Percentiles rank a stretch among this genome's conserved stretches.
Evolutionary conservation across 768 basidiomycete species (phyloP).

Genomic region (Russula foetens): DNA sequence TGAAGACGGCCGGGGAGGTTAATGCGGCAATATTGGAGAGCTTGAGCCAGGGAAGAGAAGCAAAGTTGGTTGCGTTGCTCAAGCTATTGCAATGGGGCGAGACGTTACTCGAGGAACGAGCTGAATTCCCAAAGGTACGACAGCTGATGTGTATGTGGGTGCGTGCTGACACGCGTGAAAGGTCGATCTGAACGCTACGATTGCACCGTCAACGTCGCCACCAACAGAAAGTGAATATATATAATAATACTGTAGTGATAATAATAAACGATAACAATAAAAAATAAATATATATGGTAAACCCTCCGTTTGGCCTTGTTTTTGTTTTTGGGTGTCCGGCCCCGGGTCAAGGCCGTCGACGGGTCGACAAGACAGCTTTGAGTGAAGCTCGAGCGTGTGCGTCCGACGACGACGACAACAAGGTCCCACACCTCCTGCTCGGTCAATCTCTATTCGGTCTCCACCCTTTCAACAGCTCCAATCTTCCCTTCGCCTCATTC

Average conservation of each 20-base stretch:
- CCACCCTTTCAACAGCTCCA: neutral
- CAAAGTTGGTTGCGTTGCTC: conserved; percentile 77
- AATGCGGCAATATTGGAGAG: conserved; percentile 93
- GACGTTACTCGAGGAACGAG: conserved; percentile 62
- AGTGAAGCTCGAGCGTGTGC: neutral
- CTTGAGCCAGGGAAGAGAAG: conserved; percentile 86
- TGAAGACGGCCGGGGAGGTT: conserved; percentile 93
- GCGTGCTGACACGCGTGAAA: neutral
- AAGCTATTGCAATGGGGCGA: conserved; percentile 88
- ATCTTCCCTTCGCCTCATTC: neutral
- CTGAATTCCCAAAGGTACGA: conserved; percentile 71
- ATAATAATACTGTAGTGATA: too few species aligned
- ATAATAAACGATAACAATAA: neutral
- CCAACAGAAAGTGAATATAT: neutral
- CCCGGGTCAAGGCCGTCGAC: too few species aligned
- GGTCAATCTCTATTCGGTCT: neutral
- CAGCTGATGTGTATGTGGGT: neutral
- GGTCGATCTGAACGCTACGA: conserved; percentile 12
- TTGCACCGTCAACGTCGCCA: neutral
- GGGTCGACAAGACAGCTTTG: neutral
- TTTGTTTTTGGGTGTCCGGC: neutral
- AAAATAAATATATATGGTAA: neutral
- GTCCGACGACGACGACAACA: conserved; percentile 2
- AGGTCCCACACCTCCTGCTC: neutral
- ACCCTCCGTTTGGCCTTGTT: neutral